Conservation (phyloP, 2,329 filamentous ascomycete species). For the Penicillium sp. region DNA sequence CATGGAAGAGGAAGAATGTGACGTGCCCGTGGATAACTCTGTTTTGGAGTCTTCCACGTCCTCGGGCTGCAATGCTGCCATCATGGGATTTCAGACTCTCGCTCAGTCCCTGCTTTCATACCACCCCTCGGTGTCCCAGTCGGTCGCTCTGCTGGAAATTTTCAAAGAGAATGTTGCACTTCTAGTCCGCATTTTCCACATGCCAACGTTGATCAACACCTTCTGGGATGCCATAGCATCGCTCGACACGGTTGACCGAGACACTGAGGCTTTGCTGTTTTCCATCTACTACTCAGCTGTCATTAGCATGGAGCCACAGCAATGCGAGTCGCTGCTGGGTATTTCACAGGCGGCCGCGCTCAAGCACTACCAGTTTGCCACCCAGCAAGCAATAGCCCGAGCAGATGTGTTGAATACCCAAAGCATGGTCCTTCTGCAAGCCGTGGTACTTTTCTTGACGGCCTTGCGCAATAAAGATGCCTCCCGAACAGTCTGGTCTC, state of each 20-base stretch:
- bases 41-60: slow-evolving; percentile 43
- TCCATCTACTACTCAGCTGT: slow-evolving; percentile 58
- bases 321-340: slow-evolving; percentile 48
- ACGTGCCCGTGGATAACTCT: slow-evolving; percentile 46
- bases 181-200: slow-evolving; percentile 55
- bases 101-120: slow-evolving; percentile 52
- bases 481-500: slow-evolving; percentile 28
- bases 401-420: slow-evolving; percentile 59
- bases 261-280: slow-evolving; percentile 57
- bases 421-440: slow-evolving; percentile 57
- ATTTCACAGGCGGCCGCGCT: slow-evolving; percentile 48
- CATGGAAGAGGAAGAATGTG: slow-evolving; percentile 38
- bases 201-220: slow-evolving; percentile 49
- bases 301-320: slow-evolving; percentile 49
- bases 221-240: slow-evolving; percentile 48
- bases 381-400: slow-evolving; percentile 58
- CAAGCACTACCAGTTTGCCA: slow-evolving; percentile 54
- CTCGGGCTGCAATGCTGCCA: slow-evolving; percentile 46
- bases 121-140: slow-evolving; percentile 44
- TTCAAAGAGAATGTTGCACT: slow-evolving; percentile 47
- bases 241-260: slow-evolving; percentile 47
- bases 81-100: slow-evolving; percentile 50
- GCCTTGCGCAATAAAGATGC: slow-evolving; percentile 32
- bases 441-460: slow-evolving; percentile 58
- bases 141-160: slow-evolving; percentile 15